Base-by-base conservation (phyloP, 306 rosid genomes). In the Amphicarpaea edgeworthii region DNA sequence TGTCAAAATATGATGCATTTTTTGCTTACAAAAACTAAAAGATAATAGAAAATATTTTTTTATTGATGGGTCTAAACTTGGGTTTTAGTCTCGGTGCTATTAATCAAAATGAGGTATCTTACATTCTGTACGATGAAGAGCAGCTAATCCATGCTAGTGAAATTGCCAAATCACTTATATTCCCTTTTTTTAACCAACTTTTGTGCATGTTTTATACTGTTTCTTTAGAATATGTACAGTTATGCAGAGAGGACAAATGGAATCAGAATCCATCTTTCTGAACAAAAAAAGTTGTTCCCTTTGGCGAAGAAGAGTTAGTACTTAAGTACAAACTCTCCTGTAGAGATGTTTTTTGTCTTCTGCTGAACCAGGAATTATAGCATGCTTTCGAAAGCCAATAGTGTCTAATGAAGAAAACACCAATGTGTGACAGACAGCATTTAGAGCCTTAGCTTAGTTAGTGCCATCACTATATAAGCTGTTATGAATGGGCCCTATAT, bases 201-300 rank as follows among this genome's bases (percentile, higher is more conserved):
- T 30, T 60, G 14, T 30, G 78, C 78, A 74, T 60, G 49, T 32
- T 60, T 74, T 46, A 19, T 15, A 46, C 62, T 62, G 62, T 75
- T 73, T 34, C 53, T 32, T 45, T 23, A n/a, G 64, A 63, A 55
- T 64, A 28, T 75, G 21, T 20, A 42, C 54, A 62, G 16, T 63
- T 0, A 37, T 37, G 69, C 49, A 63, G 49, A 49, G 63, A 62
- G 72, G 61, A 75, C 53, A 75, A 75, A 34, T 21, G 72, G 41
- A 54, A 49, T 63, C 64, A 75, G 64, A 75, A 75, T 20, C 59
- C 8, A 11, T 26, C 60, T 61, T 61, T 61, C 38, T 75, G 62
- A 34, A 46, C 61, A 62, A 75, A 61, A 75, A 61, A 75, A 32
- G 79, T 19, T 46, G 34, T 28, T 55, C 55, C 67, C 49, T 14